A percentile compares a stretch with the other conserved stretches of the same genome.
phyloP scores from a whole-genome alignment of 129 eudicot genomes.

The Flaveria sonorensis region DNA sequence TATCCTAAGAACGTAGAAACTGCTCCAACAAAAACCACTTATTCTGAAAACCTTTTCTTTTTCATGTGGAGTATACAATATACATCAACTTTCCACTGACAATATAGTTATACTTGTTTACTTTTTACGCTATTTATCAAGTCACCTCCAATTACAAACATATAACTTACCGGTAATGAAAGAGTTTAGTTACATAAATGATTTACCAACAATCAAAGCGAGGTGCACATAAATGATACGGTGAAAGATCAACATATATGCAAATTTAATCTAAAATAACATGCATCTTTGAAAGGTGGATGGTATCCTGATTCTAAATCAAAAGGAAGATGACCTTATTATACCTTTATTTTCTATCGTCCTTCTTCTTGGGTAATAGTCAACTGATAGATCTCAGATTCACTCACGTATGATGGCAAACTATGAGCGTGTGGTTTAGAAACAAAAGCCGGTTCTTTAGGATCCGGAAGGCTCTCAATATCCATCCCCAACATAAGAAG shows the following conservation, averaged over 20 bases:
- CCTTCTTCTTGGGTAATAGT: conserved; percentile 27
- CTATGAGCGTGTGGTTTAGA: conserved; percentile 17
- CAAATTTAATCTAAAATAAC: too few species aligned
- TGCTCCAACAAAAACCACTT: too few species aligned
- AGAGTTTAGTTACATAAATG: too few species aligned
- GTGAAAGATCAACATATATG: neutral
- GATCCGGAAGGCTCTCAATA: conserved; percentile 43
- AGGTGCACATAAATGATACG: neutral
- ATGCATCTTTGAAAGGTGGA: too few species aligned
- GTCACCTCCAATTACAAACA: neutral
- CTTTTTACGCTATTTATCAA: neutral
- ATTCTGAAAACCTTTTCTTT: too few species aligned
- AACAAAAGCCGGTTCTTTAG: conserved; percentile 52
- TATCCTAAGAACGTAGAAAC: too few species aligned
- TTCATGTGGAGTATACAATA: too few species aligned
- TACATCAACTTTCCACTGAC: neutral
- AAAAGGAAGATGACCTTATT: neutral
- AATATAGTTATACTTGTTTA: neutral
- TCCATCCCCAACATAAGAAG: conserved; percentile 47
- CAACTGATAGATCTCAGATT: conserved; percentile 20
- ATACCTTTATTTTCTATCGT: conserved; percentile 14
- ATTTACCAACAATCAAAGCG: too few species aligned
- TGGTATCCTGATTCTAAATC: neutral
- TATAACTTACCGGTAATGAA: neutral
- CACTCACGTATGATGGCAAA: conserved; percentile 1